These are phyloP conservation scores for Arachis stenosperma DNA, from an alignment of 306 rosid species.

Conservation along the genomic window DNA sequence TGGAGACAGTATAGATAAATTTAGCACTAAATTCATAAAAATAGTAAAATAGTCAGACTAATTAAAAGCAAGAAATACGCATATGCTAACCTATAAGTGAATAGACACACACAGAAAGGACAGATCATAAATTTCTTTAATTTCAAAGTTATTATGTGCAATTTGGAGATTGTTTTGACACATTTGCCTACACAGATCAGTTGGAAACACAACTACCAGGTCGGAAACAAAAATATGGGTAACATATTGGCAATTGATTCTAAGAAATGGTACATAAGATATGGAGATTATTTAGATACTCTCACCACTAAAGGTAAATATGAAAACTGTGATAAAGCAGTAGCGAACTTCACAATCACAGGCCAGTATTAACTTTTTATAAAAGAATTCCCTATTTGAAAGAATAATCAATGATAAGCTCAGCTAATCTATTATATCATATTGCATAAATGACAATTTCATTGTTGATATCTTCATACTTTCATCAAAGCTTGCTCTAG, in stretches of 20 bases:
- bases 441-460: neutral
- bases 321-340: slow-evolving; percentile 1
- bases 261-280: neutral
- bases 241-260: neutral
- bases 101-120: neutral
- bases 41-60: slow-evolving; percentile 29
- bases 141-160: slow-evolving; percentile 19
- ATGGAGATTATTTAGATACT: neutral
- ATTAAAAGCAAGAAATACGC: slow-evolving; percentile 8
- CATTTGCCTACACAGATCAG: slow-evolving; percentile 18
- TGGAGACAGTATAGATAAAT: slow-evolving; percentile 13
- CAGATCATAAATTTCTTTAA: slow-evolving; percentile 31
- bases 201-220: slow-evolving; percentile 4
- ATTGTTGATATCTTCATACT: neutral
- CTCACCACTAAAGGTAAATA: neutral
- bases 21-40: slow-evolving; percentile 24
- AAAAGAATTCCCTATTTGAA: neutral
- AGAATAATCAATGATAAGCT: slow-evolving; percentile 17
- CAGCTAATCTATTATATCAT: slow-evolving; percentile 11
- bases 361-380: neutral
- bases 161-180: slow-evolving; percentile 28
- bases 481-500: slow-evolving; percentile 11
- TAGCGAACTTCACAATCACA: slow-evolving; percentile 2
- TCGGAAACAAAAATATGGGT: neutral
- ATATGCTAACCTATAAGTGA: slow-evolving; percentile 12